Evolutionary conservation across 2,329 filamentous ascomycete species (phyloP), one percentile per base, ranked within the genome.

Genomic region (Neoascochyta sp.): DNA sequence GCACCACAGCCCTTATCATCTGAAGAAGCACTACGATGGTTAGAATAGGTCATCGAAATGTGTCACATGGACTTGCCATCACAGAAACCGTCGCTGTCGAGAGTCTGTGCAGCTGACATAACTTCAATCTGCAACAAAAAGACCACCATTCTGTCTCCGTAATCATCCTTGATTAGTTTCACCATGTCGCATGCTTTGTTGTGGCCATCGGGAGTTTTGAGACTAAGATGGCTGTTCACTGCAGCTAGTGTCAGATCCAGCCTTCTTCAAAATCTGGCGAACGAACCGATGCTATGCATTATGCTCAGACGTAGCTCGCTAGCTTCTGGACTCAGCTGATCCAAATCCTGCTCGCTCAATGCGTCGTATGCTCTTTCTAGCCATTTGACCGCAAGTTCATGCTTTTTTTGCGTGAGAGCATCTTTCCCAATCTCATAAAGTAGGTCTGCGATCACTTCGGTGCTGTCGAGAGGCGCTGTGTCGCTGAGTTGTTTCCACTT

Each of bases 351-450:
- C 12, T 53, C 49, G 28, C 74, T 71, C 15, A 89, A 66, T 16
- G 80, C 50, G 8, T 78, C 66, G 27, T 76, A 70, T 3, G 85
- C 80, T 42, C 84, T 74, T 32, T 81, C 73, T 1, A 94, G 65
- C 92, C 90, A 96, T 48, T 74, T 79, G 2, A 73, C 56, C 1
- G 86, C 82, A 24, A 72, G 54, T 1, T 63, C 48, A 40, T 71
- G 71, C 29, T 83, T 70, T 6, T 69, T 63, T 29, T 72, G 74
- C 3, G 54, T 57, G 3, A 77, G 57, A 9, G 81, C 61, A 9
- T 71, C 70, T 26, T 73, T 78, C 3, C 87, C 87, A 22, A 94
- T 83, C 36, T 83, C 78, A 41, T 81, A 85, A 6, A 88, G 68
- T 2, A 81, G 65, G 45, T 87, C 80, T 4, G 80, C 74, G 23